Percentiles rank a stretch among this genome's conserved stretches.
phyloP scores from a whole-genome alignment of 106 monocot species.

The Allium fistulosum region DNA sequence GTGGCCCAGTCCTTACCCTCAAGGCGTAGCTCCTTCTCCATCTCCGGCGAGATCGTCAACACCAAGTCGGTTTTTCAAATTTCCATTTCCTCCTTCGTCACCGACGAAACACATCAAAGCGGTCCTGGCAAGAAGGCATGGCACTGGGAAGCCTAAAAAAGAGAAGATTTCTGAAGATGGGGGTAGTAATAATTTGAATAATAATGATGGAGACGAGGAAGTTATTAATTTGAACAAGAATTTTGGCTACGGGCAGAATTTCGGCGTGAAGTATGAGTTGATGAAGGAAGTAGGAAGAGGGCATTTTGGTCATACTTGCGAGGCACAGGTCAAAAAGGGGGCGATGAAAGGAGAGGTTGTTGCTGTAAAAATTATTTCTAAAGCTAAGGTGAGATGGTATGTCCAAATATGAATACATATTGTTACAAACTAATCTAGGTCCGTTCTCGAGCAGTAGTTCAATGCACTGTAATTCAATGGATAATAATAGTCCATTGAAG shows the following conservation, averaged over 20 bases:
- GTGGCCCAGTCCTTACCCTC: slow-evolving; percentile 54
- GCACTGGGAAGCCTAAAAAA: slow-evolving; percentile 20
- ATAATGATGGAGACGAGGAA: slow-evolving; percentile 13
- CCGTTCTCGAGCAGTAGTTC: too few species aligned
- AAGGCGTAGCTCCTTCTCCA: slow-evolving; percentile 29
- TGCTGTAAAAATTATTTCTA: slow-evolving; percentile 75
- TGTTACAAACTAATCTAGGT: too few species aligned
- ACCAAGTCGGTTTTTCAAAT: slow-evolving; percentile 41
- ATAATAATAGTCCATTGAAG: too few species aligned
- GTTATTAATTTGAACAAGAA: slow-evolving; percentile 39
- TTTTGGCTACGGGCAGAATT: slow-evolving; percentile 70
- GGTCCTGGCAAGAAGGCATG: slow-evolving; percentile 21
- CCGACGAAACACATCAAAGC: slow-evolving; percentile 52
- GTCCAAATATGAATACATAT: slow-evolving; percentile 1
- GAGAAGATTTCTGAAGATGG: slow-evolving; percentile 48
- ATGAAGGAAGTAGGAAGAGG: slow-evolving; percentile 74
- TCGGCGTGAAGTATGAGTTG: slow-evolving; percentile 61
- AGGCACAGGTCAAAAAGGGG: slow-evolving; percentile 56
- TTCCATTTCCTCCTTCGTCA: slow-evolving; percentile 46
- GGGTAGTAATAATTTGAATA: slow-evolving; percentile 6
- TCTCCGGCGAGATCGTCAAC: slow-evolving; percentile 52
- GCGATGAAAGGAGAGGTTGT: slow-evolving; percentile 56
- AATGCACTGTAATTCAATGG: too few species aligned
- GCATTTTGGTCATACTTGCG: slow-evolving; percentile 77
- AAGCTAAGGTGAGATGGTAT: slow-evolving; percentile 64